Evolutionary conservation across 2,329 filamentous ascomycete genomes (phyloP).

Genomic region (Colletotrichum sp.): DNA sequence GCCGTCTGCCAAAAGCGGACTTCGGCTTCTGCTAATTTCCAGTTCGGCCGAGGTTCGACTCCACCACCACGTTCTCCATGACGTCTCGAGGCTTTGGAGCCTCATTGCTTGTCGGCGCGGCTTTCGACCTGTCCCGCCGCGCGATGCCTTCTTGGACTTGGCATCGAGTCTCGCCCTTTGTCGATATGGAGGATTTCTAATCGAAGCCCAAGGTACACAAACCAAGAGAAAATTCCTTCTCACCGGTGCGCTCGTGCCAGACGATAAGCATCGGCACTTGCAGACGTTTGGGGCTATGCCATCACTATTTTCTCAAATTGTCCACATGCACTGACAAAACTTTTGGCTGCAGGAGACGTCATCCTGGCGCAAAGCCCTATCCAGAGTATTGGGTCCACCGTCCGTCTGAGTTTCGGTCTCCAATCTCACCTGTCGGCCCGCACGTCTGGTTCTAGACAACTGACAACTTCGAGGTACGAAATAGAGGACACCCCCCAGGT

Average conservation of each 20-base stretch:
- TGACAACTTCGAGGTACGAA: neutral
- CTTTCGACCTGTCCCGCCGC: neutral
- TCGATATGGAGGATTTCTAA: neutral
- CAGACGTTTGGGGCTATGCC: neutral
- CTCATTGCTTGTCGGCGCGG: slow-evolving; percentile 9
- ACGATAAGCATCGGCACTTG: neutral
- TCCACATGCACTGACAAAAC: neutral
- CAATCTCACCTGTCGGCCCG: neutral
- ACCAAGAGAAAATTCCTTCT: neutral
- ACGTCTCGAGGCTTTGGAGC: slow-evolving; percentile 8
- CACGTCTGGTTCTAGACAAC: neutral
- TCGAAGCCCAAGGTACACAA: neutral
- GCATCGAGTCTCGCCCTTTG: neutral
- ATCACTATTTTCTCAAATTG: neutral
- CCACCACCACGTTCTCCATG: slow-evolving; percentile 2
- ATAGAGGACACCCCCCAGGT: neutral
- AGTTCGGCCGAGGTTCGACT: slow-evolving; percentile 11
- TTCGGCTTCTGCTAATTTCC: slow-evolving; percentile 15
- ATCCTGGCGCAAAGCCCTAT: neutral
- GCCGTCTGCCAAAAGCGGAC: neutral
- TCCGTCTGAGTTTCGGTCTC: neutral
- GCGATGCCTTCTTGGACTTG: neutral
- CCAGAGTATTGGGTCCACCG: neutral
- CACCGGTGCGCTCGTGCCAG: neutral
- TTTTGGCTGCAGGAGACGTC: neutral